Evolutionary conservation across 1,139 yeast species (phyloP).

Genomic region (Yamadazyma aaseri): DNA sequence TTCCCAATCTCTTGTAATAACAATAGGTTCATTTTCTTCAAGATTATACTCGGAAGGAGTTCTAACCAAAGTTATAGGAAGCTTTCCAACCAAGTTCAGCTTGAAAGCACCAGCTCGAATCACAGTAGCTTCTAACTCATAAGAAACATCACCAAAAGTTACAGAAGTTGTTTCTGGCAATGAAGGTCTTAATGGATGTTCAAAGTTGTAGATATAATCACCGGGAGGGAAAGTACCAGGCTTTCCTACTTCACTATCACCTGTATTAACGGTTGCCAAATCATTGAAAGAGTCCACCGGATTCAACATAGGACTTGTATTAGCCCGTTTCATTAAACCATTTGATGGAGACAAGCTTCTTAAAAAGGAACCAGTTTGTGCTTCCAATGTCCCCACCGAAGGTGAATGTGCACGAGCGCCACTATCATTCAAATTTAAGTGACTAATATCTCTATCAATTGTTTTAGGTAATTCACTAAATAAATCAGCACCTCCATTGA

Average conservation of each 20-base stretch:
- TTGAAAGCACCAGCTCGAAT: conserved; percentile 85
- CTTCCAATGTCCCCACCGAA: conserved; percentile 10
- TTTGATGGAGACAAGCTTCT: conserved; percentile 15
- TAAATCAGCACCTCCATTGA: conserved; percentile 59
- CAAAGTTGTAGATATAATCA: conserved; percentile 88
- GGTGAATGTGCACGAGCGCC: conserved; percentile 22
- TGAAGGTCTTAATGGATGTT: conserved; percentile 79
- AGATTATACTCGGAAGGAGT: conserved; percentile 74
- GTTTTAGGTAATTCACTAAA: conserved; percentile 34
- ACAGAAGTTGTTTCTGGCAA: conserved; percentile 79
- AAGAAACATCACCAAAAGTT: conserved; percentile 77
- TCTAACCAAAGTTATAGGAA: conserved; percentile 68
- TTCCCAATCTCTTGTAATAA: conserved; percentile 91
- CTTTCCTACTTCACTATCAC: conserved; percentile 23
- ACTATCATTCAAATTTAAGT: conserved; percentile 30
- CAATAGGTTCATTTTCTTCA: conserved; percentile 92
- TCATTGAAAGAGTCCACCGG: conserved; percentile 19
- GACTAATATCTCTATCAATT: conserved; percentile 29
- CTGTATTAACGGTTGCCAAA: conserved; percentile 14
- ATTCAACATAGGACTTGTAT: conserved; percentile 33
- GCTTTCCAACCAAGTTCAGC: conserved; percentile 62
- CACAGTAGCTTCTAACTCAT: conserved; percentile 64
- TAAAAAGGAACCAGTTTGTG: conserved; percentile 19
- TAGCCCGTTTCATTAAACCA: conserved; percentile 37
- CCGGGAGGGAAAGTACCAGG: conserved; percentile 60